Conservation (phyloP, 1,284 basidiomycete species). For the Trichosporon asahii region DNA sequence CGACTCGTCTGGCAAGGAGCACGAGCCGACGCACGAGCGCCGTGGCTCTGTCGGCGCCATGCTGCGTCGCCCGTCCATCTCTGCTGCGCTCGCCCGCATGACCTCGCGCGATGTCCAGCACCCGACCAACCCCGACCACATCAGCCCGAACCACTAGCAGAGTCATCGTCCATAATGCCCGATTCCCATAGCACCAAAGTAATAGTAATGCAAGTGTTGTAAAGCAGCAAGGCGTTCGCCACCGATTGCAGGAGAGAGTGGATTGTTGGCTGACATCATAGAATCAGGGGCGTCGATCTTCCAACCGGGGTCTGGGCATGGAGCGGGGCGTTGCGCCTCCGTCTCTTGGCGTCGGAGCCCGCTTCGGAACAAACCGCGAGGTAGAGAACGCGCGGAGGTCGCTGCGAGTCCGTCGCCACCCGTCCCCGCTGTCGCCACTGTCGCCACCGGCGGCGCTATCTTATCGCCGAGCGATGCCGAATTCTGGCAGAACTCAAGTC, state of each 20-base stretch:
- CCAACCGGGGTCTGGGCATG: background rate
- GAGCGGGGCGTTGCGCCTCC: background rate
- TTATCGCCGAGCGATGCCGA: background rate
- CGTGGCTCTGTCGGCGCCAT: slow-evolving; percentile 21
- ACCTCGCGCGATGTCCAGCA: slow-evolving; percentile 15
- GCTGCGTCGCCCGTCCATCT: slow-evolving; percentile 21
- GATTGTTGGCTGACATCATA: background rate
- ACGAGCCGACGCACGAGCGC: slow-evolving; percentile 2
- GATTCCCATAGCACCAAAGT: too few species aligned
- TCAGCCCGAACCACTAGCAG: background rate
- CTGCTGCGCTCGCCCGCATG: slow-evolving; percentile 18
- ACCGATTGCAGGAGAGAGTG: background rate
- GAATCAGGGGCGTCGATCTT: slow-evolving; percentile 2
- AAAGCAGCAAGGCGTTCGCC: too few species aligned
- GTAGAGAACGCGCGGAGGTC: background rate
- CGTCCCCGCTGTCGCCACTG: too few species aligned
- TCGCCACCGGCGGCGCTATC: background rate
- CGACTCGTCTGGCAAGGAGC: background rate
- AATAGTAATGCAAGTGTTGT: too few species aligned
- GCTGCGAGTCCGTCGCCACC: background rate
- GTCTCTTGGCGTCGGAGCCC: background rate
- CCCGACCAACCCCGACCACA: background rate
- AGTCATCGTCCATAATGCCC: too few species aligned
- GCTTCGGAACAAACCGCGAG: background rate
- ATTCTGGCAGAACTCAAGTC: background rate